phyloP scores from a whole-genome alignment of 768 basidiomycete species.

The Fibroporia radiculosa region DNA sequence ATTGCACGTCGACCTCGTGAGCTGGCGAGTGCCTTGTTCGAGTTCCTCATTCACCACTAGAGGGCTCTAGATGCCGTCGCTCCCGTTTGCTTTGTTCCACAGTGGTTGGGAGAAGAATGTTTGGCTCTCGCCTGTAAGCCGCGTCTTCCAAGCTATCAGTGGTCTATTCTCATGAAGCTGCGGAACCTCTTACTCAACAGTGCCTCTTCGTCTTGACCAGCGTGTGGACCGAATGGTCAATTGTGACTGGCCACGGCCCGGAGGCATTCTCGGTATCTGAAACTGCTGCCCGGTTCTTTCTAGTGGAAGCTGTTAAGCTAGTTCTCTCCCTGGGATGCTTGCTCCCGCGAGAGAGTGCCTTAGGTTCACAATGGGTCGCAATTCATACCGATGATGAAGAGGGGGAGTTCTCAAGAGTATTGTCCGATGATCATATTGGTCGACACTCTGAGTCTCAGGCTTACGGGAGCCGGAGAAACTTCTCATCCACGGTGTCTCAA shows the following conservation, averaged over 20 bases:
- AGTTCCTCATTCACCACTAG: too few species aligned
- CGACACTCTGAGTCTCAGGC: background rate
- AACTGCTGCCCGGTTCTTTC: background rate
- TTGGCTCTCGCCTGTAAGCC: too few species aligned
- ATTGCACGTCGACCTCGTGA: too few species aligned
- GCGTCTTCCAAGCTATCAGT: too few species aligned
- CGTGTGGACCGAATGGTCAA: background rate
- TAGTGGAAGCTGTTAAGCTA: constrained; percentile 3
- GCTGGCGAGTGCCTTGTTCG: too few species aligned
- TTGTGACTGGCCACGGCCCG: background rate
- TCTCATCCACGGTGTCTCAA: background rate
- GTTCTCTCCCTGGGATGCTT: background rate
- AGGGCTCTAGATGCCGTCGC: too few species aligned
- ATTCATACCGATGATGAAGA: background rate
- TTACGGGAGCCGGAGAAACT: background rate
- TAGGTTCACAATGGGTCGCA: background rate
- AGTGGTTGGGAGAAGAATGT: too few species aligned
- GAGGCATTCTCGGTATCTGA: background rate
- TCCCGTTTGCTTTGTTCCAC: too few species aligned
- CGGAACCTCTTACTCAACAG: background rate
- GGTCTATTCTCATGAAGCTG: too few species aligned
- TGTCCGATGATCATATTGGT: background rate
- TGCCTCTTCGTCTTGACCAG: background rate
- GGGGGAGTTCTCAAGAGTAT: background rate
- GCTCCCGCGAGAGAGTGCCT: background rate